phyloP scores from a whole-genome alignment of 2,329 filamentous ascomycete genomes.

The Rhexocercosporidium sp. region DNA sequence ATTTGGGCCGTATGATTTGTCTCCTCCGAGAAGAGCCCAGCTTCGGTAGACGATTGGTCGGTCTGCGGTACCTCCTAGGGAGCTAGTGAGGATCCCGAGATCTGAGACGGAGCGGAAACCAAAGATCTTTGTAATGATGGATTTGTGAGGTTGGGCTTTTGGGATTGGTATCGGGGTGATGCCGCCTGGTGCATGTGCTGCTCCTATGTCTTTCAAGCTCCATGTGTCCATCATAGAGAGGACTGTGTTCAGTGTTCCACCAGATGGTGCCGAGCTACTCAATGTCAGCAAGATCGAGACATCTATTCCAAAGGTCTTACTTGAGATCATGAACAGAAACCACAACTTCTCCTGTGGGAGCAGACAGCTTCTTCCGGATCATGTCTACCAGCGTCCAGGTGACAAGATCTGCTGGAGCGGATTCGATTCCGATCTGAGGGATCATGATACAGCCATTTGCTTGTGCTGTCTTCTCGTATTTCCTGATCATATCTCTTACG shows the following conservation, averaged over 20 bases:
- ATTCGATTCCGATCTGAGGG: constrained; percentile 67
- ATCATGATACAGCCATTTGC: constrained; percentile 62
- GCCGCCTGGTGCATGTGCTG: constrained; percentile 56
- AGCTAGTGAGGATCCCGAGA: constrained; percentile 62
- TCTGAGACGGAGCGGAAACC: constrained; percentile 55
- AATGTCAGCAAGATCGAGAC: constrained; percentile 4
- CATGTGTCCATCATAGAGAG: constrained; percentile 63
- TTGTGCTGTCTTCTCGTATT: constrained; percentile 60
- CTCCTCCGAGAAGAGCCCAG: constrained; percentile 61
- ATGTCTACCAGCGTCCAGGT: constrained; percentile 56
- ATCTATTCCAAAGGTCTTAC: constrained; percentile 38
- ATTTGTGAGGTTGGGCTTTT: constrained; percentile 35
- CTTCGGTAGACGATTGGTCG: constrained; percentile 61
- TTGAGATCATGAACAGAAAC: constrained; percentile 53
- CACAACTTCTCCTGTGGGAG: constrained; percentile 58
- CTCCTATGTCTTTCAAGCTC: constrained; percentile 52
- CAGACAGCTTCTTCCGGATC: constrained; percentile 55
- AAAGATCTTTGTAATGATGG: constrained; percentile 52
- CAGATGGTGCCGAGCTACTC: constrained; percentile 58
- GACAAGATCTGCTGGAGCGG: constrained; percentile 63
- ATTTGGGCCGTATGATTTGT: constrained; percentile 62
- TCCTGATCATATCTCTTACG: constrained; percentile 63
- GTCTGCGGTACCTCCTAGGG: constrained; percentile 55
- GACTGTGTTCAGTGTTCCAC: constrained; percentile 72
- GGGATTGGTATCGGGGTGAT: constrained; percentile 58